Evolutionary conservation across 2,329 filamentous ascomycete species (phyloP), one percentile per base, ranked within the genome.

Genomic region (Calonectria crousiana): DNA sequence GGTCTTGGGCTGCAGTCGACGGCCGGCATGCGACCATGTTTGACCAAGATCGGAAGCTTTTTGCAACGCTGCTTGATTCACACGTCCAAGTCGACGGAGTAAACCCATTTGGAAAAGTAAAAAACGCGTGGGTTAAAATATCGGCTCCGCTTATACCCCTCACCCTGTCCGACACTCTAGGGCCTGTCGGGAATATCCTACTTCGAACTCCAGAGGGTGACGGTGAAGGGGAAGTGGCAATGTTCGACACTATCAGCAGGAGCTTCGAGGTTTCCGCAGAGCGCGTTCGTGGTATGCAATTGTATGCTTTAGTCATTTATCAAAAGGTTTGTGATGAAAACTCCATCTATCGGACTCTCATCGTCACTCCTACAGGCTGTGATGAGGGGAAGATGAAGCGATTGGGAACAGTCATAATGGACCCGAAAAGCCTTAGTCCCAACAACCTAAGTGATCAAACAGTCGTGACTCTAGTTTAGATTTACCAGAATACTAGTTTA

Each of bases 1-100:
- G 74, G 74, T 76, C 73, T 8, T 76, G 74, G 73, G 72, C 72
- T 2, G 52, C 68, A 1, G 34, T 76, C 8, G 72, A 76, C 34
- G 72, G 74, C 8, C 56, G 64, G 18, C n/a, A 26, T 41, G 11
- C 47, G 44, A 18, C 30, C 30, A 5, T 49, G 58, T 20, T 66
- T 69, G 56, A 20, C 6, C 3, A 32, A 8, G 13, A 38, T 14
- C 9, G n/a, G 20, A 53, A 65, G 9, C 16, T 28, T 3, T 4
- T 73, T 8, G 71, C 71, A 10, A 60, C 10, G 28, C 11, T 60
- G 6, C 49, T 51, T 28, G 71, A 70, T 11, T 64, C 56, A 3
- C 66, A 51, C 16, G 49, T 69, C 13, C 38, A 69, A 4, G 58
- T 73, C 9, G 66, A 73, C 2, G 66, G 71, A 1, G 49, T 58